Evolutionary conservation across 208 protist species (phyloP).

Genomic region (Acanthamoeba culbertsoni): DNA sequence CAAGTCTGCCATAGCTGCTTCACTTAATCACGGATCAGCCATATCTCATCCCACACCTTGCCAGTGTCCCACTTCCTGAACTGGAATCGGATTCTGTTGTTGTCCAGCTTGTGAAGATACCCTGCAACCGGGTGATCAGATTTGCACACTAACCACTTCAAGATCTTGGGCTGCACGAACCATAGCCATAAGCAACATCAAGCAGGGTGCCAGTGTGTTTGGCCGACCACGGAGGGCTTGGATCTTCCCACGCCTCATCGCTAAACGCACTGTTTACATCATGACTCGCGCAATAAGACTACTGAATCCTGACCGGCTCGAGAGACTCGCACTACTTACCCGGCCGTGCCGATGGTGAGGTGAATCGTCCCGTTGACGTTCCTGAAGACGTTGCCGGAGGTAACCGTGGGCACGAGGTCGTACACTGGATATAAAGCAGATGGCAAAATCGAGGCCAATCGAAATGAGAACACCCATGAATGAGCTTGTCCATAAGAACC

Average conservation of each 20-base stretch:
- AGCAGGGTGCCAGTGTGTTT: background rate
- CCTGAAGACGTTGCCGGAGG: background rate
- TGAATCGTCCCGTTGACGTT: conserved; percentile 41
- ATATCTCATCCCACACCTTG: conserved; percentile 8
- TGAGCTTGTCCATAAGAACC: no score
- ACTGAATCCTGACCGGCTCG: background rate
- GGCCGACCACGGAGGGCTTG: background rate
- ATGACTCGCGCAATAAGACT: background rate
- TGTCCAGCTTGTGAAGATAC: conserved; percentile 13
- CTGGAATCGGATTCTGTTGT: conserved; percentile 1
- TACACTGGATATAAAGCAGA: background rate
- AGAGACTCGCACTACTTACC: background rate
- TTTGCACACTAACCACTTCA: background rate
- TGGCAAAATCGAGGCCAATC: no score
- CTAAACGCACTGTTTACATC: conserved; percentile 14
- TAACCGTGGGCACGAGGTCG: background rate
- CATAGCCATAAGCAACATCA: background rate
- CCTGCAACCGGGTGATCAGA: background rate
- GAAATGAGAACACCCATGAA: background rate
- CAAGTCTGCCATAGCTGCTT: no score
- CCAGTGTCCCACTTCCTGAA: background rate
- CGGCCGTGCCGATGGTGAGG: conserved; percentile 41
- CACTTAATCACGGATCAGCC: no score
- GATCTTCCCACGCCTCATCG: background rate
- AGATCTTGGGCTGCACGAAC: background rate